Conservation (phyloP, 345 rosid genomes). For the Melastoma malabathricum region DNA sequence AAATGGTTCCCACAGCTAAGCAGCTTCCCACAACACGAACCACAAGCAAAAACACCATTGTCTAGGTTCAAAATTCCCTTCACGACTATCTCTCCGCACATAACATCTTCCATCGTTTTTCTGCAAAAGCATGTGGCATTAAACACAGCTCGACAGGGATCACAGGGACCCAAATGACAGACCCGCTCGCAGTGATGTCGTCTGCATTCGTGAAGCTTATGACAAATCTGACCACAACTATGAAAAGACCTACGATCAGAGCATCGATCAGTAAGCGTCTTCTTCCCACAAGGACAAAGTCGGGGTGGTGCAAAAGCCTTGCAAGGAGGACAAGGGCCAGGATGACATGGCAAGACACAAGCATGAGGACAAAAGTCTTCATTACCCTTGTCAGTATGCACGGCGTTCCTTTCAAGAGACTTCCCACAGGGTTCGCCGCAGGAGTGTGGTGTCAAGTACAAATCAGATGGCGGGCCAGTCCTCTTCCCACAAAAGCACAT, state of each 20-base stretch:
- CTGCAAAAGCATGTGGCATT: conserved; percentile 79
- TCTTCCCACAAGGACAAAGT: conserved; percentile 80
- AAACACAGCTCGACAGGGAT: conserved; percentile 54
- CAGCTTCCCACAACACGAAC: conserved; percentile 41
- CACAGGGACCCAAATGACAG: conserved; percentile 84
- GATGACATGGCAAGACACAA: conserved; percentile 97
- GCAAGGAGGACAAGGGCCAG: conserved; percentile 98
- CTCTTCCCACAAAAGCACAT: conserved; percentile 82
- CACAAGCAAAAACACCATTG: conserved; percentile 71
- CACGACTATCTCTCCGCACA: conserved; percentile 69
- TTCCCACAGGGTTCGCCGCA: conserved; percentile 98
- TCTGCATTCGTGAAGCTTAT: conserved; percentile 60
- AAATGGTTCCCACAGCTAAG: conserved; percentile 64
- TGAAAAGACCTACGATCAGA: conserved; percentile 60
- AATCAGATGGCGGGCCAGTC: conserved; percentile 74
- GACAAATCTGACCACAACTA: conserved; percentile 65
- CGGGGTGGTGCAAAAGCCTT: conserved; percentile 85
- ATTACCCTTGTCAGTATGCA: conserved; percentile 17
- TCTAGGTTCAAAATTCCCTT: conserved; percentile 65
- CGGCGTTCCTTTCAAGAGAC: conserved; percentile 51
- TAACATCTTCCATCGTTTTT: conserved; percentile 54
- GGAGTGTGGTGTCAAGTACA: conserved; percentile 90
- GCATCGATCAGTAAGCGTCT: conserved; percentile 68
- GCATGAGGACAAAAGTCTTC: conserved; percentile 77
- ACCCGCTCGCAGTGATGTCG: conserved; percentile 59